Evolutionary conservation across 2,329 filamentous ascomycete species (phyloP), one percentile per base, ranked within the genome.

Genomic region (Colletotrichum abscissum): DNA sequence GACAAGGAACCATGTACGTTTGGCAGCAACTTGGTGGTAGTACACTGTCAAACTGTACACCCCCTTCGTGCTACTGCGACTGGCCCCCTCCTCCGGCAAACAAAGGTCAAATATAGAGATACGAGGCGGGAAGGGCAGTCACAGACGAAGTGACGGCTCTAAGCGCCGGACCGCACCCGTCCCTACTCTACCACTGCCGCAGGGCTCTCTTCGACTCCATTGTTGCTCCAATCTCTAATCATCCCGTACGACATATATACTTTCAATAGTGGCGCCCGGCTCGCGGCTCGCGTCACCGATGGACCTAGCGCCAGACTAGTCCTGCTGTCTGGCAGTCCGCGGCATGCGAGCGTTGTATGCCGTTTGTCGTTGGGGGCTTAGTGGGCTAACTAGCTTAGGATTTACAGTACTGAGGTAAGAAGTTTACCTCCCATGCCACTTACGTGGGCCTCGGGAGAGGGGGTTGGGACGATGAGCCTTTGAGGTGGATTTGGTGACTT

Each of bases 191-290:
- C 55, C 16, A 30, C 55, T 49, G 55, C 30, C 46, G 30, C 46
- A 28, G 5, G 11, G 14, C 12, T 5, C 59, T 46, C 59, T 42
- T 16, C 16, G 38, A 19, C 16, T 42, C 38, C 38, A 42, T 42
- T 42, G 38, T 42, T 42, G 38, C 38, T 19, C 26, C 28, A 14
- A 42, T 59, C 4, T 16, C 57, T 14, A 26, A 49, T n/a, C n/a
- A 49, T 49, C n/a, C 30, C 46, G 9, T 12, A 30, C 14, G 2
- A 8, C 60, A 12, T 22, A 19, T 52, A 33, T 35, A 22, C 12
- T 55, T 55, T 38, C 62, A 24, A 55, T 38, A 64, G 46, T 49
- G 62, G 28, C 62, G 46, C 46, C 49, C 46, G 62, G 62, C 12
- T 49, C 62, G 46, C 46, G 46, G 46, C 46, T 55, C 46, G 22